Evolutionary conservation across 352 stramenopile genomes (phyloP), one percentile per base, ranked within the genome.

Genomic region (Globisporangium orthogonon): DNA sequence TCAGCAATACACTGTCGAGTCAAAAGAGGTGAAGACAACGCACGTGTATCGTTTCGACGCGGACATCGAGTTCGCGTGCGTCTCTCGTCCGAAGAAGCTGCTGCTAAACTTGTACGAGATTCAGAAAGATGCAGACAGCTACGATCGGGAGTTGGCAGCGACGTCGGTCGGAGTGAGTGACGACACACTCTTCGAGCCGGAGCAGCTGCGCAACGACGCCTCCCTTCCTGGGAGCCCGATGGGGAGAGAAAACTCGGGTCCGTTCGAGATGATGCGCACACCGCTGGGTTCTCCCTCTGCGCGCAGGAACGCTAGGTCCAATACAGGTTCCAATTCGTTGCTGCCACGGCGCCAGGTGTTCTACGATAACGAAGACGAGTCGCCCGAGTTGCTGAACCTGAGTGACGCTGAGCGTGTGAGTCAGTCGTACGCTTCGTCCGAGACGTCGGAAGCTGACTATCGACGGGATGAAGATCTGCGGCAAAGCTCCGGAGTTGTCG

Each of bases 31-130:
- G 10, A 86, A 85, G 43, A 94, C 76, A 30, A 73, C 81, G 4
- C 80, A 91, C 49, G 79, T 94, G 18, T 94, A 91, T 65, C 82
- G 84, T 5, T 94, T 94, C 37, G 80, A 94, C 52, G 79, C 82
- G 0, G 84, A 94, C 46, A 64, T 77, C 13, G 78, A 89, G 61
- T 89, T 94, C 60, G 72, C 78, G 4, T 86, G 67, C 39, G 69
- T 86, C 18, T 68, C 70, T 11, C 76, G 84, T 4, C 84, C 84
- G 7, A 87, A 83, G 58, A 85, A 82, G 50, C 69, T 94, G 0
- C 71, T 71, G 1, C 50, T 94, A 56, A 90, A 70, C 39, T 74
- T 91, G 28, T 93, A 77, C 51, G 76, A 91, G 59, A 83, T 76
- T 43, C 70, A 75, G 58, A 66, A 56, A 9, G 56, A 77, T 1